phyloP scores from a whole-genome alignment of 805 yeast genomes.

The Metschnikowia picachoensis region DNA sequence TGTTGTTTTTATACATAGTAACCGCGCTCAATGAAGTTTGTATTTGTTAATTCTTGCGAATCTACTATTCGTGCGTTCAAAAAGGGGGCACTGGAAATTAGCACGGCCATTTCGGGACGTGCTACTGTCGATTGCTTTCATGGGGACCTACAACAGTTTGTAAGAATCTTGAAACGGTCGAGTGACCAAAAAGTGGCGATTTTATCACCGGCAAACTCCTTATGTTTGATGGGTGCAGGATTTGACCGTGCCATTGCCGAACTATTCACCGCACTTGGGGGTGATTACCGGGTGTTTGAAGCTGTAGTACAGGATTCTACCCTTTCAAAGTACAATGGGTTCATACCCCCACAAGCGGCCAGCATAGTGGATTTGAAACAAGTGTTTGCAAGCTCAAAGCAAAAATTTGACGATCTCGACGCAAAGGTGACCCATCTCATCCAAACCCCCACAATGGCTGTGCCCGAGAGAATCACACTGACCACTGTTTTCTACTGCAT shows the following conservation, averaged over 20 bases:
- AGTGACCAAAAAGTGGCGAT: constrained; percentile 11
- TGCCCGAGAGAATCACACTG: constrained; percentile 17
- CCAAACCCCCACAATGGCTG: constrained; percentile 24
- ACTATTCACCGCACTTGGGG: constrained; percentile 7
- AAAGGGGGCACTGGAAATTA: background rate
- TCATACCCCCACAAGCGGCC: constrained; percentile 16
- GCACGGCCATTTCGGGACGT: background rate
- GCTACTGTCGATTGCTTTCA: constrained; percentile 1
- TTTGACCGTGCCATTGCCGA: constrained; percentile 22
- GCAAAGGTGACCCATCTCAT: constrained; percentile 1
- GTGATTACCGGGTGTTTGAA: constrained; percentile 14
- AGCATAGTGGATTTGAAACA: constrained; percentile 13
- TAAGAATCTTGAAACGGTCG: too few relatives aligned
- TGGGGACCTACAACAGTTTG: background rate
- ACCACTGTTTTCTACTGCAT: constrained; percentile 19
- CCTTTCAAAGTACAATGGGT: constrained; percentile 17
- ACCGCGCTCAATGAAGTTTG: constrained; percentile 4
- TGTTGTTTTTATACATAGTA: background rate
- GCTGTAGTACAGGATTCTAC: constrained; percentile 17
- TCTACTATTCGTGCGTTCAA: constrained; percentile 1
- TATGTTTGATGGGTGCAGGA: constrained; percentile 29
- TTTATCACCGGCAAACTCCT: constrained; percentile 24
- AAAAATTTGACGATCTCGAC: background rate
- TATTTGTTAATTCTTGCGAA: constrained; percentile 7
- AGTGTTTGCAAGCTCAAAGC: constrained; percentile 1